Percentiles rank a stretch among this genome's conserved stretches.
These are phyloP conservation scores for Blechomonas ayalai DNA, from an alignment of 208 protist genomes.

Conservation along the genomic window DNA sequence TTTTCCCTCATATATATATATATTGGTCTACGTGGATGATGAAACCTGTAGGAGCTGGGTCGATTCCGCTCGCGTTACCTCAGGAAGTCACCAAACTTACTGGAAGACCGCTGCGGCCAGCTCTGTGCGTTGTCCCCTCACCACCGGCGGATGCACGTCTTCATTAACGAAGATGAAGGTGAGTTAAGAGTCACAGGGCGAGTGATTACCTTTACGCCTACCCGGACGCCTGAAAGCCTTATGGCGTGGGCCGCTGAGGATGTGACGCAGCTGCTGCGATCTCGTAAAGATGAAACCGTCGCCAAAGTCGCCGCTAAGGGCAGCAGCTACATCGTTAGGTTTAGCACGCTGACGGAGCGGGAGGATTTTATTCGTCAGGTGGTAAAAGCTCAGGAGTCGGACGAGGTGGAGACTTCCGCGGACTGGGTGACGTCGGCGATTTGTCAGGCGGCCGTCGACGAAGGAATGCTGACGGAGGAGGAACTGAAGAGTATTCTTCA, in stretches of 20 bases:
- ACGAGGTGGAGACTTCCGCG: slow-evolving; percentile 10
- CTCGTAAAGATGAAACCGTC: slow-evolving; percentile 33
- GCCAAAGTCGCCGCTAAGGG: slow-evolving; percentile 29
- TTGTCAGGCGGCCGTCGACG: slow-evolving; percentile 59
- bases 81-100: too few relatives aligned
- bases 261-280: slow-evolving; percentile 62
- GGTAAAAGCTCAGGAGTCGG: slow-evolving; percentile 18
- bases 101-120: too few relatives aligned
- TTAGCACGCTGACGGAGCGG: slow-evolving; percentile 21
- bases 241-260: slow-evolving; percentile 21
- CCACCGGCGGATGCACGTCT: slow-evolving; percentile 29
- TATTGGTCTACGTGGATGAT: background rate
- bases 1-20: slow-evolving; percentile 7
- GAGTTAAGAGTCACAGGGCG: slow-evolving; percentile 34
- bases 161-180: slow-evolving; percentile 34
- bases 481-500: slow-evolving; percentile 33
- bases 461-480: slow-evolving; percentile 37
- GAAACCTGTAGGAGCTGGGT: too few relatives aligned
- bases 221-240: background rate
- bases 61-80: too few relatives aligned
- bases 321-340: slow-evolving; percentile 9
- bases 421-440: slow-evolving; percentile 53
- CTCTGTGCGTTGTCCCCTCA: too few relatives aligned
- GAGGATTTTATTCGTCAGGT: slow-evolving; percentile 40
- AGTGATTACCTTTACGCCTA: slow-evolving; percentile 19